phyloP scores from a whole-genome alignment of 2,329 filamentous ascomycete species.

The Calonectria crousiana region DNA sequence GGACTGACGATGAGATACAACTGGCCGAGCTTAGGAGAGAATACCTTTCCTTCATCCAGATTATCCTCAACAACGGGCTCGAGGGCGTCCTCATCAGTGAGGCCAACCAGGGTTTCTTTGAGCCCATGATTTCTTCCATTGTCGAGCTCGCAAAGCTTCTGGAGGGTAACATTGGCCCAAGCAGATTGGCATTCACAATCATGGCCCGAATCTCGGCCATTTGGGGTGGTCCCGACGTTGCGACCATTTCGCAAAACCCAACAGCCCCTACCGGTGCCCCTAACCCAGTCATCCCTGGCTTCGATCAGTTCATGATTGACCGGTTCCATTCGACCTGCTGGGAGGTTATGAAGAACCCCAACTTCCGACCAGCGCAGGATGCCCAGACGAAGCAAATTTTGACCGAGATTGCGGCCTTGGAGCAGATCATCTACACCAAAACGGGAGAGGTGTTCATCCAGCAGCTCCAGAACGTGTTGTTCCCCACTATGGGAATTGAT shows the following conservation, averaged over 20 bases:
- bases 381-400: slow-evolving; percentile 91
- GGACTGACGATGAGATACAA: slow-evolving; percentile 97
- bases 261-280: slow-evolving; percentile 63
- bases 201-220: slow-evolving; percentile 85
- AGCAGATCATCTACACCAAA: slow-evolving; percentile 92
- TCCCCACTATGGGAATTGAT: slow-evolving; percentile 74
- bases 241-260: slow-evolving; percentile 66
- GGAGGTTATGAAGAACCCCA: slow-evolving; percentile 83
- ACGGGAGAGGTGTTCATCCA: slow-evolving; percentile 85
- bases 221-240: slow-evolving; percentile 90
- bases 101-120: slow-evolving; percentile 90
- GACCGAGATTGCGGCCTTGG: slow-evolving; percentile 86
- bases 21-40: slow-evolving; percentile 90
- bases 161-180: slow-evolving; percentile 70
- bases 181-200: slow-evolving; percentile 82
- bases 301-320: slow-evolving; percentile 90
- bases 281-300: slow-evolving; percentile 80
- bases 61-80: slow-evolving; percentile 91
- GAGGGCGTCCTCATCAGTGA: slow-evolving; percentile 90
- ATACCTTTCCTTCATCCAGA: slow-evolving; percentile 92
- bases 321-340: slow-evolving; percentile 91
- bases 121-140: slow-evolving; percentile 86
- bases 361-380: slow-evolving; percentile 83
- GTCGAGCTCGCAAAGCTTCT: slow-evolving; percentile 86
- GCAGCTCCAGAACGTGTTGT: slow-evolving; percentile 73